These are phyloP conservation scores for Phtheirospermum japonicum DNA, from an alignment of 257 asterid species.

Conservation along the genomic window DNA sequence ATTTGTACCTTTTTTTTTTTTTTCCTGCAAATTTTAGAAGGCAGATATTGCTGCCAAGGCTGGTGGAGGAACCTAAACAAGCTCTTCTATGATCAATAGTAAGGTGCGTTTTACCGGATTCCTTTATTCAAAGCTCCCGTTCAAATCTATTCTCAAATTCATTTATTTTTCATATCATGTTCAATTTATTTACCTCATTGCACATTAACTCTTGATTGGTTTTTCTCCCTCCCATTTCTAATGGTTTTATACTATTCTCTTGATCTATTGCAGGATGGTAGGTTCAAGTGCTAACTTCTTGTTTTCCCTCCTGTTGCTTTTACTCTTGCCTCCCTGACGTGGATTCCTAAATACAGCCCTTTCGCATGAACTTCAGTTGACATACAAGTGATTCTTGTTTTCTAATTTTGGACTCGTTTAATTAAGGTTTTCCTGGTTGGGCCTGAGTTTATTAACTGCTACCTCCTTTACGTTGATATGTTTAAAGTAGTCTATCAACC, in stretches of 20 bases:
- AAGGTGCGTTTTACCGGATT: conserved; percentile 23
- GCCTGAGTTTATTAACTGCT: conserved; percentile 31
- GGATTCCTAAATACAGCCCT: conserved; percentile 15
- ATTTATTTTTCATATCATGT: too few species aligned
- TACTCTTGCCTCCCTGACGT: conserved; percentile 4
- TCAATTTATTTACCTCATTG: conserved; percentile 1
- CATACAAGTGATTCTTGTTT: conserved; percentile 22
- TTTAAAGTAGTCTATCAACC: conserved; percentile 28
- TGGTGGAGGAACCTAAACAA: conserved; percentile 37
- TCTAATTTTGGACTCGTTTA: conserved; percentile 22
- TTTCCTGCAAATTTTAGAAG: conserved; percentile 32
- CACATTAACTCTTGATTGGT: conserved; percentile 10
- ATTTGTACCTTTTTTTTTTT: background rate
- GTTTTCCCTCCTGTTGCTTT: conserved; percentile 4
- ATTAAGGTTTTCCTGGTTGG: conserved; percentile 30
- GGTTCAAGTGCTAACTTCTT: conserved; percentile 26
- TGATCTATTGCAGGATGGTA: conserved; percentile 33
- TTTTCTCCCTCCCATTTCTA: conserved; percentile 5
- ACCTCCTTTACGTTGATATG: conserved; percentile 26
- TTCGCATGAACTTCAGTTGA: conserved; percentile 8
- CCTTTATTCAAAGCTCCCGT: background rate
- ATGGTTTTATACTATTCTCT: background rate
- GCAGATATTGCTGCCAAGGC: conserved; percentile 29
- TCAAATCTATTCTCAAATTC: too few species aligned
- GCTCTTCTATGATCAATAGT: conserved; percentile 27